Conservation (phyloP, 257 asterid genomes). For the Solanum medicagineum region DNA sequence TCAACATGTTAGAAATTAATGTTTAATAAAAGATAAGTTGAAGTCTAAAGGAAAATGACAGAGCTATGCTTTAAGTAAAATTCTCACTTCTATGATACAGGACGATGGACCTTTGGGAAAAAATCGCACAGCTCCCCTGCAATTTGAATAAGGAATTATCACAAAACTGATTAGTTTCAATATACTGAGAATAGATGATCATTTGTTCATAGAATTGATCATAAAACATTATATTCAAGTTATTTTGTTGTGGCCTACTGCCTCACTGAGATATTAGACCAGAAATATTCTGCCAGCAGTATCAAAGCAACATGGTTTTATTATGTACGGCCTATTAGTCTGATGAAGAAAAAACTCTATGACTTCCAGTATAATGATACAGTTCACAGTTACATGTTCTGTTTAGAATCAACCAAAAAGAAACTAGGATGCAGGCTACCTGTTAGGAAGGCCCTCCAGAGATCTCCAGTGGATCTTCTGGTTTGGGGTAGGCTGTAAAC, state of each 20-base stretch:
- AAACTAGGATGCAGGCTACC: constrained; percentile 19
- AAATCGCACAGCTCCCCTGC: constrained; percentile 96
- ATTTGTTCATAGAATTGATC: neutral
- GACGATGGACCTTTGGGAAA: constrained; percentile 72
- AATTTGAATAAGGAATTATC: neutral
- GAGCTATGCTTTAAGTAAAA: constrained; percentile 1
- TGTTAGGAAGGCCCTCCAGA: constrained; percentile 91
- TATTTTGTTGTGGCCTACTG: neutral
- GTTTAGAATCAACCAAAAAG: neutral
- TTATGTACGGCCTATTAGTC: neutral
- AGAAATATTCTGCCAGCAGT: neutral
- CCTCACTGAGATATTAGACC: neutral
- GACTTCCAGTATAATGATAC: neutral
- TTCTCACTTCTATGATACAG: constrained; percentile 63
- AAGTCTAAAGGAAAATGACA: neutral
- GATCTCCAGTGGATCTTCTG: constrained; percentile 98
- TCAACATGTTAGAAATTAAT: neutral
- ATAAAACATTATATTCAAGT: neutral
- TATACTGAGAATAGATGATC: neutral
- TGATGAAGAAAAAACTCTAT: neutral
- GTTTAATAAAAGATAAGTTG: neutral
- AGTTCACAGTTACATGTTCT: neutral
- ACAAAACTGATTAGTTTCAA: neutral
- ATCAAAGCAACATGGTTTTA: neutral
- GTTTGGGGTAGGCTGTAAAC: constrained; percentile 63